Percentiles rank a stretch among this genome's conserved stretches.
These are phyloP conservation scores for Prosopis cineraria DNA, from an alignment of 306 rosid species.

Conservation along the genomic window DNA sequence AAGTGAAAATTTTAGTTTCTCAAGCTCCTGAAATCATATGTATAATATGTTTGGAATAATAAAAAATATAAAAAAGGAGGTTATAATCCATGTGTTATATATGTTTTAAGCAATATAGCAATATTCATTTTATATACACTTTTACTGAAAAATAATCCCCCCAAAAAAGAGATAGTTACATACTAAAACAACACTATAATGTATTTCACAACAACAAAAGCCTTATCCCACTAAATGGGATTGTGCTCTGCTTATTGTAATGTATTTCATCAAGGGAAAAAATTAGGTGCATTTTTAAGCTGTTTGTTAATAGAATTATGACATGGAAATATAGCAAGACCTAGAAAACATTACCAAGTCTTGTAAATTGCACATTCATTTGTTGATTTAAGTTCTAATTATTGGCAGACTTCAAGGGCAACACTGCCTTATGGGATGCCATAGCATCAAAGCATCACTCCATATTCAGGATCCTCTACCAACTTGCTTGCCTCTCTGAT, in stretches of 20 bases:
- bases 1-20: neutral
- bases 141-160: too few species aligned
- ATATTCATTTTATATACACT: neutral
- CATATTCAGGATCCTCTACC: slow-evolving; percentile 66
- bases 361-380: neutral
- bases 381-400: slow-evolving; percentile 14
- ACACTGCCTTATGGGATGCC: slow-evolving; percentile 85
- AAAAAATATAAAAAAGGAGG: neutral
- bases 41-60: neutral
- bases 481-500: slow-evolving; percentile 48
- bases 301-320: too few species aligned
- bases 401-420: slow-evolving; percentile 60
- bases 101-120: neutral
- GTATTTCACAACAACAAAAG: too few species aligned
- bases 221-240: too few species aligned
- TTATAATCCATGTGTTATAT: neutral
- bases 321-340: neutral
- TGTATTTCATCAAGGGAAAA: neutral
- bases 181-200: too few species aligned
- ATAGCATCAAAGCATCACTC: slow-evolving; percentile 66
- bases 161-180: too few species aligned
- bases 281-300: neutral
- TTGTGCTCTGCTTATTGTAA: too few species aligned
- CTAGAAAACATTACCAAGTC: neutral
- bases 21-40: neutral